Conservation (phyloP, 768 basidiomycete species). For the Pleurotus giganteus region DNA sequence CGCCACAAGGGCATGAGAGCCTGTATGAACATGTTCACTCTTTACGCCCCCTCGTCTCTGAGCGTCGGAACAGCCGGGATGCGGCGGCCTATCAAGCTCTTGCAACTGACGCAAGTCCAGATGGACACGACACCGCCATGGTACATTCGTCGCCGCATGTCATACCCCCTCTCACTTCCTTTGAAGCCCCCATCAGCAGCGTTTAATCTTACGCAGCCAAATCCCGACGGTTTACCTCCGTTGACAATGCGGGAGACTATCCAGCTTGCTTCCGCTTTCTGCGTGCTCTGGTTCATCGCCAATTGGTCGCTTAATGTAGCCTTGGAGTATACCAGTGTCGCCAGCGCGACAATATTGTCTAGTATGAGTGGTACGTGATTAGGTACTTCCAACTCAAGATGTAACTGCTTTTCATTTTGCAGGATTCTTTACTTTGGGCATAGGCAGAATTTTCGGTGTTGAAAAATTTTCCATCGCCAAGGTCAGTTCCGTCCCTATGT, state of each 20-base stretch:
- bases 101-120: slow-evolving; percentile 12
- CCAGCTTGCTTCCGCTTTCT: slow-evolving; percentile 75
- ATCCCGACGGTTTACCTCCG: slow-evolving; percentile 24
- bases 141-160: not conserved
- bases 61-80: not conserved
- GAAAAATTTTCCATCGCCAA: slow-evolving; percentile 76
- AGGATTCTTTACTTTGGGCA: slow-evolving; percentile 92
- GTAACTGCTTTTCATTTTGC: slow-evolving; percentile 5
- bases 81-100: slow-evolving; percentile 17
- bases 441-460: slow-evolving; percentile 81
- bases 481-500: not conserved
- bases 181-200: not conserved
- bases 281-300: slow-evolving; percentile 89
- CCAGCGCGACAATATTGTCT: slow-evolving; percentile 86
- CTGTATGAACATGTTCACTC: not conserved
- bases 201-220: not conserved
- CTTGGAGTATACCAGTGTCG: slow-evolving; percentile 88
- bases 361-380: slow-evolving; percentile 76
- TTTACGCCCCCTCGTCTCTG: not conserved
- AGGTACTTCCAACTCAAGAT: not conserved
- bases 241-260: slow-evolving; percentile 73
- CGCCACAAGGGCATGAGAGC: not conserved
- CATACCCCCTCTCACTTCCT: not conserved
- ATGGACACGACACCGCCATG: not conserved
- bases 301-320: slow-evolving; percentile 90